A percentile compares a stretch with the other conserved stretches of the same genome.
phyloP scores from a whole-genome alignment of 106 monocot species.

The Apostasia shenzhenica region DNA sequence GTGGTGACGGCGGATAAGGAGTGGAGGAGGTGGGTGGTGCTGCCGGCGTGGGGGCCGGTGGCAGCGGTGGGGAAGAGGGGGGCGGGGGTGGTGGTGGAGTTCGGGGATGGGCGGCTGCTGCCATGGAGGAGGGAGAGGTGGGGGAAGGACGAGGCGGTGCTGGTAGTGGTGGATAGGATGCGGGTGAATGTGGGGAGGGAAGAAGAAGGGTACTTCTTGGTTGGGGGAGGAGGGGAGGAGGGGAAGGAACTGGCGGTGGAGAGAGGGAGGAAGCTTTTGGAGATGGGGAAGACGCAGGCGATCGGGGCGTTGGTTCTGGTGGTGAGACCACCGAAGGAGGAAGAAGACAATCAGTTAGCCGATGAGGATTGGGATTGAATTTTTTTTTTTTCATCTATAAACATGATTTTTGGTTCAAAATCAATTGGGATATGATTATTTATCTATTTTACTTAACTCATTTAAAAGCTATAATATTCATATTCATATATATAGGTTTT shows the following conservation, averaged over 20 bases:
- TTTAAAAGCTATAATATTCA: no score
- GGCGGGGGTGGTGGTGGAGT: constrained; percentile 48
- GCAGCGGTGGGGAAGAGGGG: constrained; percentile 11
- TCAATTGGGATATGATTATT: no score
- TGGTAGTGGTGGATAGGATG: constrained; percentile 61
- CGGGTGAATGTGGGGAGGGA: constrained; percentile 31
- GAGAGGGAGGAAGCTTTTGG: constrained; percentile 51
- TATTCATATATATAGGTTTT: no score
- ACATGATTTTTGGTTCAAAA: neutral
- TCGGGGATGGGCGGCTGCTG: constrained; percentile 39
- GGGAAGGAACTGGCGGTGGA: constrained; percentile 46
- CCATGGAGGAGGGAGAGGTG: constrained; percentile 51
- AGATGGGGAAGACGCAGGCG: constrained; percentile 26
- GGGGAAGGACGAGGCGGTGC: constrained; percentile 40
- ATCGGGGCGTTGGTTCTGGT: constrained; percentile 64
- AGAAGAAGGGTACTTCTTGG: constrained; percentile 47
- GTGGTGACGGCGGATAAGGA: constrained; percentile 54
- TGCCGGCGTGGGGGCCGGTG: constrained; percentile 76
- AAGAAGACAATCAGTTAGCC: constrained; percentile 28
- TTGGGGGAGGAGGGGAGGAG: constrained; percentile 19
- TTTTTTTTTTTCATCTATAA: neutral
- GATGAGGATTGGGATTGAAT: constrained; percentile 59
- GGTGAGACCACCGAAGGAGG: constrained; percentile 66
- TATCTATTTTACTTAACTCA: no score
- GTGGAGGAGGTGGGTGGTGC: constrained; percentile 77